Evolutionary conservation across 2,329 filamentous ascomycete species (phyloP).

Genomic region (Chaetomiaceae sp.): DNA sequence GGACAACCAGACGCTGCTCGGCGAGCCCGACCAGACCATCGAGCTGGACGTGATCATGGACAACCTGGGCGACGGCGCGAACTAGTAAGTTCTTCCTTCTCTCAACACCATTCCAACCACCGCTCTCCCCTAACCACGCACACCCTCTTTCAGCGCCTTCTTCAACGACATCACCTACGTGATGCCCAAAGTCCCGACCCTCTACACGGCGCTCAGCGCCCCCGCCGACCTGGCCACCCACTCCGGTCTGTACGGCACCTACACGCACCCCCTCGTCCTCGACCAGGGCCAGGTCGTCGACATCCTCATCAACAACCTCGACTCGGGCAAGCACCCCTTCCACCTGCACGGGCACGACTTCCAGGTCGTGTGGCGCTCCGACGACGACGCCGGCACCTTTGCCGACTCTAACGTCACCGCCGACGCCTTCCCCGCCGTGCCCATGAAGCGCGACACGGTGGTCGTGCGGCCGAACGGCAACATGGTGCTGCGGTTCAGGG

Average conservation of each 20-base stretch:
- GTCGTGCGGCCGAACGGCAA: conserved; percentile 60
- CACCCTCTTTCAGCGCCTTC: conserved; percentile 47
- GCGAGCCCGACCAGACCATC: conserved; percentile 57
- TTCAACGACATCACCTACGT: conserved; percentile 76
- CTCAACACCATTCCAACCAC: not conserved
- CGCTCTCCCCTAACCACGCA: conserved; percentile 2
- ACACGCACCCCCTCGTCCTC: conserved; percentile 62
- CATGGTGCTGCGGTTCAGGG: conserved; percentile 60
- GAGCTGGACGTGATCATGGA: conserved; percentile 60
- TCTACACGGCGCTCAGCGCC: conserved; percentile 69
- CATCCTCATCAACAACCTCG: conserved; percentile 70
- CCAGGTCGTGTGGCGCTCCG: conserved; percentile 58
- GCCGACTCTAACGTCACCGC: conserved; percentile 35
- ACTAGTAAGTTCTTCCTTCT: conserved; percentile 45
- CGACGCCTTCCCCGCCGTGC: conserved; percentile 44
- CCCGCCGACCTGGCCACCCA: conserved; percentile 53
- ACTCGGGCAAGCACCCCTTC: conserved; percentile 66
- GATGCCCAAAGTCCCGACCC: conserved; percentile 66
- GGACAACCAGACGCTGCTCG: conserved; percentile 56
- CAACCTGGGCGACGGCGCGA: conserved; percentile 60
- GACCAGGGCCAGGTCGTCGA: conserved; percentile 63
- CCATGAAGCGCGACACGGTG: conserved; percentile 63
- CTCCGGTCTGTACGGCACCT: conserved; percentile 57
- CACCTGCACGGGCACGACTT: conserved; percentile 74
- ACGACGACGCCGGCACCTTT: conserved; percentile 52